These are phyloP conservation scores for Trametes cubensis DNA, from an alignment of 768 basidiomycete genomes.

Conservation along the genomic window DNA sequence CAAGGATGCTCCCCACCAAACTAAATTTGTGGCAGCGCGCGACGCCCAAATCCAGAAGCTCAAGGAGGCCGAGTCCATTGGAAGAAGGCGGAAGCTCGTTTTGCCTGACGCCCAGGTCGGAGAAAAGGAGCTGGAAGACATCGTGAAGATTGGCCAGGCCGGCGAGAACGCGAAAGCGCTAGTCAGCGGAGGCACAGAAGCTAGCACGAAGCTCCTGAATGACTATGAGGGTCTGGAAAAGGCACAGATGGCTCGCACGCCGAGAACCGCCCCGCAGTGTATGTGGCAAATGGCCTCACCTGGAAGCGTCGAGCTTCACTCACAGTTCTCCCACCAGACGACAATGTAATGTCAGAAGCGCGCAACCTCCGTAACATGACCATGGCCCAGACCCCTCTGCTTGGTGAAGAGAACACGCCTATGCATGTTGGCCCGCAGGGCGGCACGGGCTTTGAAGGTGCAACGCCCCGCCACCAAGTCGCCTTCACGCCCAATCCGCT, in stretches of 20 bases:
- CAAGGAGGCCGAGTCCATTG: constrained; percentile 96
- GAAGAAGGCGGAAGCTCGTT: constrained; percentile 79
- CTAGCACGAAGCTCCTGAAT: constrained; percentile 82
- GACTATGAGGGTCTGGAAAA: constrained; percentile 90
- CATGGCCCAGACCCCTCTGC: constrained; percentile 87
- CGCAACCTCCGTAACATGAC: constrained; percentile 95
- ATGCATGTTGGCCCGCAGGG: constrained; percentile 72
- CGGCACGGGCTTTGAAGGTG: constrained; percentile 92
- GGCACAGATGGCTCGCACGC: constrained; percentile 92
- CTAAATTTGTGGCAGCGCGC: constrained; percentile 94
- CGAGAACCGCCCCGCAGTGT: constrained; percentile 93
- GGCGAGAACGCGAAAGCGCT: constrained; percentile 87
- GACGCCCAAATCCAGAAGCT: constrained; percentile 98
- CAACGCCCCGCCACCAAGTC: constrained; percentile 89
- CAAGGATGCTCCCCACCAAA: constrained; percentile 69
- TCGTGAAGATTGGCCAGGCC: constrained; percentile 96
- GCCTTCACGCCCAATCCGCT: constrained; percentile 96
- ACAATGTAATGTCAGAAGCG: constrained; percentile 92
- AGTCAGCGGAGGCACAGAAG: constrained; percentile 80
- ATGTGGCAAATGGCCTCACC: constrained; percentile 38
- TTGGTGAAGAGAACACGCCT: constrained; percentile 98
- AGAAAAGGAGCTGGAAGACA: constrained; percentile 93
- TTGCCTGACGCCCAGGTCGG: constrained; percentile 92
- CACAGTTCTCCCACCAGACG: constrained; percentile 57
- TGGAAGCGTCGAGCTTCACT: constrained; percentile 5